Evolutionary conservation across 2,329 filamentous ascomycete genomes (phyloP).

Genomic region (Rasamsonia emersonii): DNA sequence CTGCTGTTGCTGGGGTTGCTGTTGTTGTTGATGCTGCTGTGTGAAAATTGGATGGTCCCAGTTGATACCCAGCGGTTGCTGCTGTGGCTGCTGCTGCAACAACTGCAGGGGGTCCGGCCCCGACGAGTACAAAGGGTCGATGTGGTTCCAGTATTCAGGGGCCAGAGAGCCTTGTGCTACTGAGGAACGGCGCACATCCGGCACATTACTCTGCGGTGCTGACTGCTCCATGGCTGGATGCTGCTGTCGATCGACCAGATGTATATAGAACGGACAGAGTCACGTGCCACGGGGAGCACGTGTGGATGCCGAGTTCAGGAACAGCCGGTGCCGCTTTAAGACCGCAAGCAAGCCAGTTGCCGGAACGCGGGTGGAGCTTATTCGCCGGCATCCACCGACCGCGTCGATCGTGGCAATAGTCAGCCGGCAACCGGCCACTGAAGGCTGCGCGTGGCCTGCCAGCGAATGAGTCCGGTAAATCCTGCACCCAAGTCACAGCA

Average conservation of each 20-base stretch:
- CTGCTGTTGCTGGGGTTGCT: slow-evolving; percentile 15
- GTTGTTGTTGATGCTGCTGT: slow-evolving; percentile 14
- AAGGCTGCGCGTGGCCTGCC: too few relatives aligned
- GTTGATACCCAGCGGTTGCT: slow-evolving; percentile 10
- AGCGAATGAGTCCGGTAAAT: too few relatives aligned
- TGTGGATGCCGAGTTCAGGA: slow-evolving; percentile 4
- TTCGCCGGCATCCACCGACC: background rate
- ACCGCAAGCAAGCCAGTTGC: slow-evolving; percentile 4
- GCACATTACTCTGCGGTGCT: slow-evolving; percentile 20
- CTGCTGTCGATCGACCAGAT: background rate
- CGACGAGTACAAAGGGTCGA: slow-evolving; percentile 24
- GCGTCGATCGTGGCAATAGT: slow-evolving; percentile 9
- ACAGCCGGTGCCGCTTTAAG: slow-evolving; percentile 4
- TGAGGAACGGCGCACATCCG: slow-evolving; percentile 19
- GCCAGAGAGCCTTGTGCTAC: slow-evolving; percentile 19
- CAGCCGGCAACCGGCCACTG: too few relatives aligned
- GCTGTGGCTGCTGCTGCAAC: slow-evolving; percentile 19
- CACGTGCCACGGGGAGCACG: slow-evolving; percentile 8
- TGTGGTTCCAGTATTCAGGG: slow-evolving; percentile 29
- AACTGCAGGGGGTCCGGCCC: slow-evolving; percentile 16
- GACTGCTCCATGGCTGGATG: slow-evolving; percentile 27
- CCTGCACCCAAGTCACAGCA: too few relatives aligned
- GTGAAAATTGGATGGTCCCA: slow-evolving; percentile 10
- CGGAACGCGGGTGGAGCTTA: slow-evolving; percentile 5
- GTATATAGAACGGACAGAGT: background rate